Percentiles rank a stretch among this genome's conserved stretches.
These are phyloP conservation scores for Rhodamnia rubescens DNA, from an alignment of 345 rosid species.

Conservation along the genomic window DNA sequence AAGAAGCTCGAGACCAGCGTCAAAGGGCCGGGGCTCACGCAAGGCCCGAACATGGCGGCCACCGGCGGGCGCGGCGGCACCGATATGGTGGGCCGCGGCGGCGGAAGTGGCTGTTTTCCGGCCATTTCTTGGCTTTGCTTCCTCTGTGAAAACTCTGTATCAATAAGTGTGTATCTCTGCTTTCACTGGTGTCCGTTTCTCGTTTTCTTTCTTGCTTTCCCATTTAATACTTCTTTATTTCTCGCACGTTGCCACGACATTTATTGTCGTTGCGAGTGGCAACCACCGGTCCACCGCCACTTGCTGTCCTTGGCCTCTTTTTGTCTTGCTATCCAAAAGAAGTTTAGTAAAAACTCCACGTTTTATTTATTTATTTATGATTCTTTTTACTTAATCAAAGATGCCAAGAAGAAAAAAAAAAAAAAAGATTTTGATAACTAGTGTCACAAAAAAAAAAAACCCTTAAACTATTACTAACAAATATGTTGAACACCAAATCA, in stretches of 20 bases:
- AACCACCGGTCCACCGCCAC: neutral
- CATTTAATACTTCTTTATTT: neutral
- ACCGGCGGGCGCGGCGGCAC: slow-evolving; percentile 57
- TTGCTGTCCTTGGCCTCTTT: neutral
- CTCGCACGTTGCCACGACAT: neutral
- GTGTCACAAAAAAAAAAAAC: too few relatives aligned
- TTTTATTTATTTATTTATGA: neutral
- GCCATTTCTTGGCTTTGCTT: slow-evolving; percentile 24
- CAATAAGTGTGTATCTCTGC: neutral
- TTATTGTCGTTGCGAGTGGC: neutral
- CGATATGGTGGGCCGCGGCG: slow-evolving; percentile 54
- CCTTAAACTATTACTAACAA: neutral
- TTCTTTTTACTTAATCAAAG: neutral
- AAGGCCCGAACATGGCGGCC: slow-evolving; percentile 36
- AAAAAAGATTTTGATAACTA: neutral
- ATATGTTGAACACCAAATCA: neutral
- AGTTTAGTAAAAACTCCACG: neutral
- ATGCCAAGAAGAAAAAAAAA: neutral
- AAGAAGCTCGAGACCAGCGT: slow-evolving; percentile 80
- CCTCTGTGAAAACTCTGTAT: neutral
- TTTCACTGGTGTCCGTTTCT: neutral
- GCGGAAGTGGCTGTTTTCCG: slow-evolving; percentile 23
- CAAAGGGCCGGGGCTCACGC: slow-evolving; percentile 83
- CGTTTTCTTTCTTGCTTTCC: neutral
- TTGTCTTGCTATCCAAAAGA: neutral